Percentiles rank a stretch among this genome's conserved stretches.
These are phyloP conservation scores for Fusarium papillatum DNA, from an alignment of 2,329 filamentous ascomycete genomes.

Conservation along the genomic window DNA sequence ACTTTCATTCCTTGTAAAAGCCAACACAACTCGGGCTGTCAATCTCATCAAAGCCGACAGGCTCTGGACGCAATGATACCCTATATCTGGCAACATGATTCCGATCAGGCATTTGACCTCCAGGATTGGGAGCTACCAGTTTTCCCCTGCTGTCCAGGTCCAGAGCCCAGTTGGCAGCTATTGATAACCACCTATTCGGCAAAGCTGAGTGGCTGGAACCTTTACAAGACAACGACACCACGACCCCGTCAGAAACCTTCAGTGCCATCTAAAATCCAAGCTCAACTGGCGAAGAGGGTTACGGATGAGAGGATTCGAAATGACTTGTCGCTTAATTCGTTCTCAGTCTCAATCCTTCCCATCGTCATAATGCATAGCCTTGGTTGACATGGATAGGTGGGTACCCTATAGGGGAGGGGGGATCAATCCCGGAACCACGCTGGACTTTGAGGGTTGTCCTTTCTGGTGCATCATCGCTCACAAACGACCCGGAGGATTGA, in stretches of 20 bases:
- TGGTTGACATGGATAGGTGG: not conserved
- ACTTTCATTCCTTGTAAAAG: slow-evolving; percentile 1
- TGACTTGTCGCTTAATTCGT: not conserved
- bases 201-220: not conserved
- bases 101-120: not conserved
- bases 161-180: not conserved
- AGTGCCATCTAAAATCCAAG: not conserved
- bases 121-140: not conserved
- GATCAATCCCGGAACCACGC: not conserved
- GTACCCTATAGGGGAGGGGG: not conserved
- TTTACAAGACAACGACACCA: not conserved
- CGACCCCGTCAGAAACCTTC: not conserved
- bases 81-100: not conserved
- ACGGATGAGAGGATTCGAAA: not conserved
- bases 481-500: not conserved
- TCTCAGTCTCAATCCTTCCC: not conserved
- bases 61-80: not conserved
- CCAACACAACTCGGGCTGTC: not conserved
- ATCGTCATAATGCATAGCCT: not conserved
- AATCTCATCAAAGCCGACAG: not conserved
- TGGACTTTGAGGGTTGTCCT: not conserved
- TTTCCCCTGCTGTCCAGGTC: not conserved
- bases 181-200: not conserved
- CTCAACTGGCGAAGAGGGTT: no score
- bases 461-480: not conserved